Conservation (phyloP, 2,329 filamentous ascomycete species). For the Pseudogymnoascus pannorum region DNA sequence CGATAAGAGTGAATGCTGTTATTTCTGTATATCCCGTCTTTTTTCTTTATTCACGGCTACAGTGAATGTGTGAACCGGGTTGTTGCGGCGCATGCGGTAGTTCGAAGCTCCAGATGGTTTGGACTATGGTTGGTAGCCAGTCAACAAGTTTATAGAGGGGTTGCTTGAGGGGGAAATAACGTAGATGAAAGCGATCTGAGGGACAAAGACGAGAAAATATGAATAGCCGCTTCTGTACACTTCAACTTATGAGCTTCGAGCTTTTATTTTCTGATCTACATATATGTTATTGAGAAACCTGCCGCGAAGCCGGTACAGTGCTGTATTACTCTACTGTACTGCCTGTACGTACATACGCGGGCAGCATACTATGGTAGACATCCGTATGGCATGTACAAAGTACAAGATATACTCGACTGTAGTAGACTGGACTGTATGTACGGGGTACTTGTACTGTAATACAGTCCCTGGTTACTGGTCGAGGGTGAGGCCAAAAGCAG, state of each 20-base stretch:
- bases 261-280: not conserved
- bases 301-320: not conserved
- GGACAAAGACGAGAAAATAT: not conserved
- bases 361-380: too few relatives aligned
- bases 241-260: not conserved
- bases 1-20: not conserved
- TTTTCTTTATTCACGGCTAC: conserved; percentile 2
- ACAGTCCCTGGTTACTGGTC: not conserved
- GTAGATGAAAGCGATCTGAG: not conserved
- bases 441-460: not conserved
- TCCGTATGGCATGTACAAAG: not conserved
- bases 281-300: not conserved
- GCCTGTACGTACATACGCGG: not conserved
- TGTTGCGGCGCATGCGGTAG: conserved; percentile 1
- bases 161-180: not conserved
- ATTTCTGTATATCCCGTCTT: not conserved
- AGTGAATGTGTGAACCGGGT: not conserved
- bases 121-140: not conserved
- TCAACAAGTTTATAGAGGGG: not conserved
- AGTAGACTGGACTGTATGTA: too few relatives aligned
- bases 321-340: too few relatives aligned
- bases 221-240: not conserved
- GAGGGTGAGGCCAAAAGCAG: not conserved
- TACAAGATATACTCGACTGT: not conserved
- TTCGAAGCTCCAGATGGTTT: not conserved